These are phyloP conservation scores for Linum tenue DNA, from an alignment of 345 rosid species.

Conservation along the genomic window DNA sequence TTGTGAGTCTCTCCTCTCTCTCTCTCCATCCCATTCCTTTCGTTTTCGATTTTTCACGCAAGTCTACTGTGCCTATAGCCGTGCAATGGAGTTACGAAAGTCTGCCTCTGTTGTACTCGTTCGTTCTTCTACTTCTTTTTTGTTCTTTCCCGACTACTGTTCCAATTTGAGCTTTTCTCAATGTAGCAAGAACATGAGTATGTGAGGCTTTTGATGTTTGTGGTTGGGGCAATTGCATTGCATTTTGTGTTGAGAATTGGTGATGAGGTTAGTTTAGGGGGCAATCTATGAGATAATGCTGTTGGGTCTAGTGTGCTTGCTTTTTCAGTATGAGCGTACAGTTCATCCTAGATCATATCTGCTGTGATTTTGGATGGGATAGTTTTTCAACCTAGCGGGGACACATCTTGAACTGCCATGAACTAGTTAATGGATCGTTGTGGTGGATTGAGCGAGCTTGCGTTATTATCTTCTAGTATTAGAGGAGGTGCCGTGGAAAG, in stretches of 20 bases:
- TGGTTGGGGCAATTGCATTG: background rate
- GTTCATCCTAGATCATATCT: background rate
- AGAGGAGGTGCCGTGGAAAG: background rate
- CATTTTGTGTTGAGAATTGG: no score
- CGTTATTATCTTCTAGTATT: background rate
- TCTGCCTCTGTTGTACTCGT: no score
- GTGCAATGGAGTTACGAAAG: no score
- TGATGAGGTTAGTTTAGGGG: no score
- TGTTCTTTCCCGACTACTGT: no score
- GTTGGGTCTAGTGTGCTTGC: background rate
- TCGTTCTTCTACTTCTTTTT: no score
- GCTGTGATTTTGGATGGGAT: background rate
- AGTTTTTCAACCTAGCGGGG: background rate
- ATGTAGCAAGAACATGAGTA: background rate
- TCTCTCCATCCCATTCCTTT: background rate
- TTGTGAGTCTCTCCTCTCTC: constrained; percentile 46
- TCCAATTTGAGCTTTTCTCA: no score
- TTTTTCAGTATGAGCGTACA: background rate
- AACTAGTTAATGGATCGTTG: background rate
- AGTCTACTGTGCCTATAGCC: background rate
- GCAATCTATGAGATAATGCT: background rate
- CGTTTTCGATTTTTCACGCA: background rate
- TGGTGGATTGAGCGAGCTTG: background rate
- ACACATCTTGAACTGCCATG: background rate
- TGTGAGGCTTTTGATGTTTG: background rate